Percentiles rank a stretch among this genome's conserved stretches.
Evolutionary conservation across 2,329 filamentous ascomycete genomes (phyloP).

Genomic region (Aspergillus floridensis): DNA sequence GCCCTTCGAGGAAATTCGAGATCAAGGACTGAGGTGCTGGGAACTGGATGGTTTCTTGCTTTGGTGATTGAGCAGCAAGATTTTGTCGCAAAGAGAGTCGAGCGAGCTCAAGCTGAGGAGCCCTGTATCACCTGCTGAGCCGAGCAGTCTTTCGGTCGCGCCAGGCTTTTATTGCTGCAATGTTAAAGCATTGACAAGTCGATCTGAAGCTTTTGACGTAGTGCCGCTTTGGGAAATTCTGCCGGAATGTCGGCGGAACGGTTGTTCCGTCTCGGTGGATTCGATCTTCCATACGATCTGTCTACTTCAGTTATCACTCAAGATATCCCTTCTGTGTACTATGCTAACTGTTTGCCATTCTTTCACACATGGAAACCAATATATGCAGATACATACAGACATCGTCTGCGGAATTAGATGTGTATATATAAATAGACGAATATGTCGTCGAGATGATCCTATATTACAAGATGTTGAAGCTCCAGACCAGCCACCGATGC

Average conservation of each 20-base stretch:
- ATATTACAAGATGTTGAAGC: constrained; percentile 35
- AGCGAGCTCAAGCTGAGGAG: background rate
- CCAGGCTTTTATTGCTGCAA: background rate
- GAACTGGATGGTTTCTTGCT: background rate
- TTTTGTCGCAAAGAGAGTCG: background rate
- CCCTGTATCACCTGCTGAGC: background rate
- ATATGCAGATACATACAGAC: background rate
- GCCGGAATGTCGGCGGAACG: constrained; percentile 23
- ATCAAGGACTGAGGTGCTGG: background rate
- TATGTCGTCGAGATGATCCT: constrained; percentile 20
- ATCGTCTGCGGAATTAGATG: constrained; percentile 10
- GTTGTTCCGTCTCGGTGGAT: constrained; percentile 23
- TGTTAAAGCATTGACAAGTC: background rate
- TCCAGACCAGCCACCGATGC: constrained; percentile 20
- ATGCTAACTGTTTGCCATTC: too few species aligned
- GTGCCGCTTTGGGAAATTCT: constrained; percentile 31
- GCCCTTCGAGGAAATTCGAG: background rate
- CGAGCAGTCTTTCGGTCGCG: background rate
- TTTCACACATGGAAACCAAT: background rate
- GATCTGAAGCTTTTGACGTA: constrained; percentile 11
- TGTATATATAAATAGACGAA: constrained; percentile 24
- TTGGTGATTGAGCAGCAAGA: background rate
- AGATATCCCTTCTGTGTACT: too few species aligned
- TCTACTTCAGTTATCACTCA: too few species aligned
- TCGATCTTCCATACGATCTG: background rate